These are phyloP conservation scores for Candida yuanshanica DNA, from an alignment of 805 yeast species.

Conservation along the genomic window DNA sequence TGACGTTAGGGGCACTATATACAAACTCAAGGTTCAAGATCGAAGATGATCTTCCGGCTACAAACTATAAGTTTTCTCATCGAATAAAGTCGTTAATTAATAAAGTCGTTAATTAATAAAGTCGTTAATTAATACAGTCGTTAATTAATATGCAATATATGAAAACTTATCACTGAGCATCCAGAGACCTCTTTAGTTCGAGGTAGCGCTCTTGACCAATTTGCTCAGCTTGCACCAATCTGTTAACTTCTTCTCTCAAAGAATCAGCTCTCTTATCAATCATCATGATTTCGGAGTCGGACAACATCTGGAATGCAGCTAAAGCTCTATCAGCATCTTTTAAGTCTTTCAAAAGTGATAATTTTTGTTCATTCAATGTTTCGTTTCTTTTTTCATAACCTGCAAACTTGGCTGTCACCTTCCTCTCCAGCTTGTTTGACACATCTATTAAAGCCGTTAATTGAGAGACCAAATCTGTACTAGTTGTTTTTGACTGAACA, in stretches of 20 bases:
- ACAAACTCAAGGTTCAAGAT: too few relatives aligned
- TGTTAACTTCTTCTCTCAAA: slow-evolving; percentile 21
- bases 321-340: slow-evolving; percentile 20
- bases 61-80: too few relatives aligned
- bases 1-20: too few relatives aligned
- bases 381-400: slow-evolving; percentile 8
- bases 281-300: slow-evolving; percentile 11
- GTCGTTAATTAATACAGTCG: too few relatives aligned
- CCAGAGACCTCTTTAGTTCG: slow-evolving; percentile 6
- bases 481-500: too few relatives aligned
- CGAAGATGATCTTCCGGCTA: too few relatives aligned
- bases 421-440: slow-evolving; percentile 15
- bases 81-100: too few relatives aligned
- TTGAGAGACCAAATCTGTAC: neutral
- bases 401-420: slow-evolving; percentile 1
- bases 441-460: slow-evolving; percentile 9
- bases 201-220: slow-evolving; percentile 18
- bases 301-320: slow-evolving; percentile 18
- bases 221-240: slow-evolving; percentile 18
- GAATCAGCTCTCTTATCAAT: slow-evolving; percentile 9
- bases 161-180: too few relatives aligned
- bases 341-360: slow-evolving; percentile 8
- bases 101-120: too few relatives aligned
- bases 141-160: too few relatives aligned
- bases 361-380: slow-evolving; percentile 8